Percentiles rank a stretch among this genome's conserved stretches.
phyloP scores from a whole-genome alignment of 768 basidiomycete genomes.

The Hygrocybe coccinea region DNA sequence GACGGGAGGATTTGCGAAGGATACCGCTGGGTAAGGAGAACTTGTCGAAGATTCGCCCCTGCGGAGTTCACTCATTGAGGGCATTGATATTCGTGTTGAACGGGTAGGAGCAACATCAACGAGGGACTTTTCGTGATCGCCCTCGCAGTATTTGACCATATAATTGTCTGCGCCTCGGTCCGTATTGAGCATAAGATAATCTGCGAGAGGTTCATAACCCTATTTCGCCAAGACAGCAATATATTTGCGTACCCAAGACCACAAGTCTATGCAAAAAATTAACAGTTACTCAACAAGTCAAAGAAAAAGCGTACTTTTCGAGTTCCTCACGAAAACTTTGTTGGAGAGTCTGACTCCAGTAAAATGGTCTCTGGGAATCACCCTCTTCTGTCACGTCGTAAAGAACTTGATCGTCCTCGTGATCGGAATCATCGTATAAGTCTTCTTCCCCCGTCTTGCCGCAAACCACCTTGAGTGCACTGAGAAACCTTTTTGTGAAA shows the following conservation, averaged over 20 bases:
- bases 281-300: not conserved
- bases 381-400: slow-evolving; percentile 61
- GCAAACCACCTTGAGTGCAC: slow-evolving; percentile 74
- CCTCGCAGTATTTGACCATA: slow-evolving; percentile 89
- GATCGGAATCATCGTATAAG: slow-evolving; percentile 63
- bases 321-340: slow-evolving; percentile 82
- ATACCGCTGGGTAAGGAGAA: slow-evolving; percentile 36
- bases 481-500: slow-evolving; percentile 60
- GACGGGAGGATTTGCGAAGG: slow-evolving; percentile 36
- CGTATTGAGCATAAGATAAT: slow-evolving; percentile 91
- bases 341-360: slow-evolving; percentile 77
- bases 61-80: slow-evolving; percentile 66
- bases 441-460: slow-evolving; percentile 77
- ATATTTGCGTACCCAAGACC: slow-evolving; percentile 55
- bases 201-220: slow-evolving; percentile 31
- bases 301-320: slow-evolving; percentile 58
- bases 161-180: slow-evolving; percentile 86
- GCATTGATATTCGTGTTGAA: slow-evolving; percentile 61
- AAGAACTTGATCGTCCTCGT: slow-evolving; percentile 66
- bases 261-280: slow-evolving; percentile 54
- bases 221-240: not conserved
- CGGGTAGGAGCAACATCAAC: slow-evolving; percentile 77
- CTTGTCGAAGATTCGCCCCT: slow-evolving; percentile 37
- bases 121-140: slow-evolving; percentile 68
- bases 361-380: slow-evolving; percentile 59